Percentiles rank a stretch among this genome's conserved stretches.
Evolutionary conservation across 306 rosid genomes (phyloP).

Genomic region (Sophora flavescens): DNA sequence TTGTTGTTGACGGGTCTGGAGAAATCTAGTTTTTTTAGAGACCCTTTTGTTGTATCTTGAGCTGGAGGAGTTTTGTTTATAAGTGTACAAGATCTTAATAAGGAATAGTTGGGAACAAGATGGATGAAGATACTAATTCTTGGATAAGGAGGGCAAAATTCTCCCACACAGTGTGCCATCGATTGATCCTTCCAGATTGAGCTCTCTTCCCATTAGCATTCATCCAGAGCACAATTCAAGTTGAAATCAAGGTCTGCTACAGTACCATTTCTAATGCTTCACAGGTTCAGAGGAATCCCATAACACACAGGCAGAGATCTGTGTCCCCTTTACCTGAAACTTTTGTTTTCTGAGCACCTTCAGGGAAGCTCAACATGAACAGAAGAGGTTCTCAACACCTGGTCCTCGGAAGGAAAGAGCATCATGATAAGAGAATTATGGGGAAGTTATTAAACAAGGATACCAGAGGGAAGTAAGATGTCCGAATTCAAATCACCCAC

Average conservation of each 20-base stretch:
- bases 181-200: conserved; percentile 69
- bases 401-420: conserved; percentile 55
- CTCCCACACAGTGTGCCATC: conserved; percentile 87
- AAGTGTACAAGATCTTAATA: neutral
- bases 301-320: conserved; percentile 71
- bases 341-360: conserved; percentile 62
- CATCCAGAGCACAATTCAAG: conserved; percentile 46
- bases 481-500: conserved; percentile 42
- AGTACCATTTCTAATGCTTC: conserved; percentile 30
- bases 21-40: conserved; percentile 46
- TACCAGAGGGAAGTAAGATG: conserved; percentile 39
- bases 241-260: conserved; percentile 56
- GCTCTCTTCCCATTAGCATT: conserved; percentile 47
- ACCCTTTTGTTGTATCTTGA: conserved; percentile 42
- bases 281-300: conserved; percentile 32
- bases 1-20: conserved; percentile 56
- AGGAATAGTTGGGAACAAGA: conserved; percentile 44
- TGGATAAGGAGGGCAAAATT: conserved; percentile 90
- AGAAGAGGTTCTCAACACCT: conserved; percentile 82
- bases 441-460: conserved; percentile 57
- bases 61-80: conserved; percentile 47
- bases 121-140: conserved; percentile 76
- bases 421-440: conserved; percentile 51
- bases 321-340: conserved; percentile 74
- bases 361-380: conserved; percentile 72